Conservation (phyloP, 768 basidiomycete genomes). For the Butyriboletus loyo region DNA sequence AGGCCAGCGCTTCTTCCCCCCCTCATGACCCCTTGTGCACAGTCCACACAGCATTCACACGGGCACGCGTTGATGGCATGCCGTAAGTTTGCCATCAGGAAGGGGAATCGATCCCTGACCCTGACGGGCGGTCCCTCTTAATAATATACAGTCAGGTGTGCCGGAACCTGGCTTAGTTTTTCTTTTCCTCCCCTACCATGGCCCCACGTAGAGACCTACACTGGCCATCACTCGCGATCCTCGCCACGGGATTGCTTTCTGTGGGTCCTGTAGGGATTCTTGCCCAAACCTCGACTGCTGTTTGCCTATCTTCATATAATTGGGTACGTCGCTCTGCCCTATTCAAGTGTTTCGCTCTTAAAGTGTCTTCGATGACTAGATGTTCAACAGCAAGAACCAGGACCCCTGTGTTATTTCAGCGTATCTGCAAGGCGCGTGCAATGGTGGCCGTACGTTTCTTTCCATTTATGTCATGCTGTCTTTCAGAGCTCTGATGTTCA, state of each 20-base stretch:
- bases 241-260: conserved; percentile 16
- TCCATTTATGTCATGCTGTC: conserved; percentile 3
- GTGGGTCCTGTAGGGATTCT: conserved; percentile 9
- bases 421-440: conserved; percentile 42
- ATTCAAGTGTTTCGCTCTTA: not conserved
- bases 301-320: conserved; percentile 19
- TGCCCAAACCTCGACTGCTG: conserved; percentile 25
- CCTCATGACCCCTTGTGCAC: not conserved
- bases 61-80: not conserved
- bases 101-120: not conserved
- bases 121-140: not conserved
- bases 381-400: conserved; percentile 43
- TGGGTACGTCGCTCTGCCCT: conserved; percentile 24
- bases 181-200: conserved; percentile 8
- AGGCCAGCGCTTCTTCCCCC: not conserved
- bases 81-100: conserved; percentile 15
- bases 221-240: conserved; percentile 18
- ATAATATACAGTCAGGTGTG: not conserved
- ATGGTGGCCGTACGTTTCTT: conserved; percentile 37
- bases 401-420: conserved; percentile 48
- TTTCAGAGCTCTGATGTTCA: conserved; percentile 1
- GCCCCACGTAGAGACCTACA: not conserved
- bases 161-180: not conserved
- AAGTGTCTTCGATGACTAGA: conserved; percentile 12
- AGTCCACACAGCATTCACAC: not conserved